A percentile compares a stretch with the other conserved stretches of the same genome.
Evolutionary conservation across 768 basidiomycete species (phyloP).

Genomic region (Lactifluus echinatus): DNA sequence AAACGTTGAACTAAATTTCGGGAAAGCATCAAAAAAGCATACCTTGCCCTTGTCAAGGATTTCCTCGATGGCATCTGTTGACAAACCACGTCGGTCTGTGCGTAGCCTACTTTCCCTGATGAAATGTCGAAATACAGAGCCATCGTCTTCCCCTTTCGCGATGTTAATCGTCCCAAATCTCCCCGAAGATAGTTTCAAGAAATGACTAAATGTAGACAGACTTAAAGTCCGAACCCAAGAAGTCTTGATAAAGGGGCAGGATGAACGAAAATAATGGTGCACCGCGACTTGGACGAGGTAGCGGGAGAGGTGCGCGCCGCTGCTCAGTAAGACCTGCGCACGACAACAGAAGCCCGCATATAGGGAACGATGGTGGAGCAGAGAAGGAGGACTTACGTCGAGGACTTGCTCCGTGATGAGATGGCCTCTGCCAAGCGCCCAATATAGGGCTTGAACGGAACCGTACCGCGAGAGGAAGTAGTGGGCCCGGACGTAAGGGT

Average conservation of each 20-base stretch:
- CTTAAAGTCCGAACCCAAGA: conserved; percentile 63
- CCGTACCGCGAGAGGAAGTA: conserved; percentile 75
- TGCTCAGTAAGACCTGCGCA: conserved; percentile 57
- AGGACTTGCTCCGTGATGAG: conserved; percentile 15
- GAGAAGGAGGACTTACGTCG: conserved; percentile 14
- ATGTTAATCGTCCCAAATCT: conserved; percentile 59
- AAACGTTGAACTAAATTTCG: not conserved
- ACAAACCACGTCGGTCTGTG: conserved; percentile 46
- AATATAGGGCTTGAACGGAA: conserved; percentile 57
- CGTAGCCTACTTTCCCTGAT: conserved; percentile 63
- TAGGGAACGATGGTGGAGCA: not conserved
- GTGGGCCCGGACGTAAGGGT: conserved; percentile 66
- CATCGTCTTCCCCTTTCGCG: conserved; percentile 71
- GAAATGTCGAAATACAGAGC: conserved; percentile 52
- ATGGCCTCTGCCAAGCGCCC: conserved; percentile 65
- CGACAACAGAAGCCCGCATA: conserved; percentile 6
- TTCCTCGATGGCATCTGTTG: conserved; percentile 56
- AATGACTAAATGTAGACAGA: conserved; percentile 52
- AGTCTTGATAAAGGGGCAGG: conserved; percentile 66
- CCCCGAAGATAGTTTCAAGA: conserved; percentile 49
- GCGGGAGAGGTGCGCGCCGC: conserved; percentile 70
- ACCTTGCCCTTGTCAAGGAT: conserved; percentile 67
- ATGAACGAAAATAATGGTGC: conserved; percentile 70
- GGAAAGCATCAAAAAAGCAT: conserved; percentile 24
- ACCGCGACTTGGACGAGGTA: conserved; percentile 72